phyloP scores from a whole-genome alignment of 1,139 yeast species.

The Geotrichum candidum region DNA sequence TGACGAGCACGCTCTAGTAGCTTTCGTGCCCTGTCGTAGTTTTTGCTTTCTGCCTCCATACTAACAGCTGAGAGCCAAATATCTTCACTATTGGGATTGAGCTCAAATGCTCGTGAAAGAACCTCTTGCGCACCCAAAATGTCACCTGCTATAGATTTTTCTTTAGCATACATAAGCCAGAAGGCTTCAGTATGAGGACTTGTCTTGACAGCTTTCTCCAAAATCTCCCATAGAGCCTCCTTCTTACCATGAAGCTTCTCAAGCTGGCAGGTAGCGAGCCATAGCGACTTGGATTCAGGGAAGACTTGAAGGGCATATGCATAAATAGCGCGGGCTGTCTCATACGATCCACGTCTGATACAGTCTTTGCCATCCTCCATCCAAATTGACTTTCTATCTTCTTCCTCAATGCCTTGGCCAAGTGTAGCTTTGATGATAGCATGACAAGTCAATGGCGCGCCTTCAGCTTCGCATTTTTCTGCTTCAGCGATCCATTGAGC shows the following conservation, averaged over 20 bases:
- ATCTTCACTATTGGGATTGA: slow-evolving; percentile 44
- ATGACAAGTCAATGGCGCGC: slow-evolving; percentile 33
- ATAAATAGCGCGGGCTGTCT: slow-evolving; percentile 46
- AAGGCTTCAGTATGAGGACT: slow-evolving; percentile 49
- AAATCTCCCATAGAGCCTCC: slow-evolving; percentile 42
- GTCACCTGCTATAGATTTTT: slow-evolving; percentile 51
- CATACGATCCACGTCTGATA: slow-evolving; percentile 29
- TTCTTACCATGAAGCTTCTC: slow-evolving; percentile 38
- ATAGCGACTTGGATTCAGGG: slow-evolving; percentile 48
- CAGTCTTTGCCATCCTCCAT: slow-evolving; percentile 35
- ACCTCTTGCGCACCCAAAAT: slow-evolving; percentile 49
- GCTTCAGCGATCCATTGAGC: slow-evolving; percentile 49
- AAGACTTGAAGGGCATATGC: slow-evolving; percentile 42
- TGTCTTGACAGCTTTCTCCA: slow-evolving; percentile 46
- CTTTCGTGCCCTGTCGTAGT: slow-evolving; percentile 40
- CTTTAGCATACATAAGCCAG: slow-evolving; percentile 68
- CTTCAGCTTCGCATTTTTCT: slow-evolving; percentile 35
- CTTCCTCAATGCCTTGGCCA: slow-evolving; percentile 32
- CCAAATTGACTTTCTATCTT: slow-evolving; percentile 33
- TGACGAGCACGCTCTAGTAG: slow-evolving; percentile 42
- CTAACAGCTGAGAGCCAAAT: slow-evolving; percentile 70
- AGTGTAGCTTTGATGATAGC: slow-evolving; percentile 34
- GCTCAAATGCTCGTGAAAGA: slow-evolving; percentile 43
- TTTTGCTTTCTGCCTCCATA: slow-evolving; percentile 45
- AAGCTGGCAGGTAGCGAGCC: slow-evolving; percentile 50